Percentiles rank a stretch among this genome's conserved stretches.
phyloP scores from a whole-genome alignment of 83 land plant species.

The Diphasiastrum complanatum region DNA sequence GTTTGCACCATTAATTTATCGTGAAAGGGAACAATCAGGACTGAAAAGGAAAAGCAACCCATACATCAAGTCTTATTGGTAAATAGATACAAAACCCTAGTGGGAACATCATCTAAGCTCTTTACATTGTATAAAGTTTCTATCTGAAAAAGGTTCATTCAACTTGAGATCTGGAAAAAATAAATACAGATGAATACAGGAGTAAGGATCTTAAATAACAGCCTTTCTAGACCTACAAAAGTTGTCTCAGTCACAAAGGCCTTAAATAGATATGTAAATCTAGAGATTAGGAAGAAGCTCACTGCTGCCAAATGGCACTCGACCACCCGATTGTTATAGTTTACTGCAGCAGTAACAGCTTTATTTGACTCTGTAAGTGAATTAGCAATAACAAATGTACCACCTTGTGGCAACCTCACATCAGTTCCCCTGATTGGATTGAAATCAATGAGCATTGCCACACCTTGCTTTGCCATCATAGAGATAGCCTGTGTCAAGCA shows the following conservation, averaged over 20 bases:
- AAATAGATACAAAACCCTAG: too few relatives aligned
- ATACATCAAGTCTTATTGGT: too few relatives aligned
- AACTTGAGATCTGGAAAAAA: too few relatives aligned
- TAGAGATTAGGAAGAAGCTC: conserved; percentile 38
- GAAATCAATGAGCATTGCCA: conserved; percentile 90
- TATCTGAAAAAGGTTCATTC: too few relatives aligned
- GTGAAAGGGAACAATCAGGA: too few relatives aligned
- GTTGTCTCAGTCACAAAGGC: neutral
- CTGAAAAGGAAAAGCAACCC: too few relatives aligned
- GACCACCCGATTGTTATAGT: conserved; percentile 94
- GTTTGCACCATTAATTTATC: too few relatives aligned
- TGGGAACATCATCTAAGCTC: too few relatives aligned
- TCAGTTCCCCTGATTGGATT: conserved; percentile 86
- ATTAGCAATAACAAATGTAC: conserved; percentile 90
- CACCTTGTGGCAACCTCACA: conserved; percentile 76
- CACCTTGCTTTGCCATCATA: conserved; percentile 91
- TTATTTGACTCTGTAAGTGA: conserved; percentile 93
- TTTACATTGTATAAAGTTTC: too few relatives aligned
- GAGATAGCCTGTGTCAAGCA: conserved; percentile 79
- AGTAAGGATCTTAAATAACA: too few relatives aligned
- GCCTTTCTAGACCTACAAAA: too few relatives aligned
- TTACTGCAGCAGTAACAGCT: conserved; percentile 96
- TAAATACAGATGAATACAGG: too few relatives aligned
- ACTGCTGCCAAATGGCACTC: conserved; percentile 94
- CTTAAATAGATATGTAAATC: neutral